Conservation (phyloP, 305 asterid species). For the Petunia hybrid region DNA sequence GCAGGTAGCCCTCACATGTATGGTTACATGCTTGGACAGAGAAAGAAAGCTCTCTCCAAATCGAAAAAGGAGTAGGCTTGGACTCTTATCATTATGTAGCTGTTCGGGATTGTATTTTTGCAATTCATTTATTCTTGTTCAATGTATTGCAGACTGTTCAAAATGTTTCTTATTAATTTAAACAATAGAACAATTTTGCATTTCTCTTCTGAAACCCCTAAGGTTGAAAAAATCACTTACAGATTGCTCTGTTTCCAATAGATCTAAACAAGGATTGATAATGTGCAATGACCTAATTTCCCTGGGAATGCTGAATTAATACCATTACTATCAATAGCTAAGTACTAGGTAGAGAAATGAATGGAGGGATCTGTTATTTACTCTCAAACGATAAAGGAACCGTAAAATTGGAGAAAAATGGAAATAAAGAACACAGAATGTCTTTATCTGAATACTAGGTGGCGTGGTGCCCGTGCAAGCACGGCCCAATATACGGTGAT, state of each 20-base stretch:
- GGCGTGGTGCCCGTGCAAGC: no score
- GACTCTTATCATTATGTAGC: background rate
- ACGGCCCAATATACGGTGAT: no score
- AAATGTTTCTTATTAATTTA: background rate
- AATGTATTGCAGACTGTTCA: background rate
- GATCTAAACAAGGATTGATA: background rate
- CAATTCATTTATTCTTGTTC: background rate
- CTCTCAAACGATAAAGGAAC: no score
- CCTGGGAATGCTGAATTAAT: no score
- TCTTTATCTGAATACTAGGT: no score
- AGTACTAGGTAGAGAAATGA: no score
- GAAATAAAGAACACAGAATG: no score
- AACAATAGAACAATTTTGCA: slow-evolving; percentile 11
- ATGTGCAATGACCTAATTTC: no score
- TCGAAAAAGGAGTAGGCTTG: slow-evolving; percentile 56
- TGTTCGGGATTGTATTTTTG: background rate
- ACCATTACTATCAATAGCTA: no score
- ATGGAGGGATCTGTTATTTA: no score
- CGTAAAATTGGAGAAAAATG: no score
- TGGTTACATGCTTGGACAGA: slow-evolving; percentile 84
- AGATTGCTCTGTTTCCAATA: background rate
- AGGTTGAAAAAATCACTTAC: background rate
- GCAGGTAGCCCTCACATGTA: slow-evolving; percentile 79
- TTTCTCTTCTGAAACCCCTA: background rate
- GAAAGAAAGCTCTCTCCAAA: slow-evolving; percentile 80